Evolutionary conservation across 1,284 basidiomycete species (phyloP).

Genomic region (Malassezia caprae): DNA sequence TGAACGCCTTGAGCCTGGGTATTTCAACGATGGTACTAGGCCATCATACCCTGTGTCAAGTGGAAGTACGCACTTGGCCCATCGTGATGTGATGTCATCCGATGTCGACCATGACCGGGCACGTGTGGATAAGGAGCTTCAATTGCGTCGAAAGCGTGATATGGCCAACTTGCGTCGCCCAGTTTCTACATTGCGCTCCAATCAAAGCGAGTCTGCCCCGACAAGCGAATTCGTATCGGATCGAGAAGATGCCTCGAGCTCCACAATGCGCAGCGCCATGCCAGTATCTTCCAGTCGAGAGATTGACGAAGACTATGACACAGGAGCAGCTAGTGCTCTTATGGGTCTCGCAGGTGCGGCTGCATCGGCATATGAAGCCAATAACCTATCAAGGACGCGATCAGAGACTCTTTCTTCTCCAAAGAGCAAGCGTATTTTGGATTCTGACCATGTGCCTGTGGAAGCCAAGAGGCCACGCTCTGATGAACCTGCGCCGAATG

Average conservation of each 20-base stretch:
- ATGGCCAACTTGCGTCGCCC: neutral
- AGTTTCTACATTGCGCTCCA: neutral
- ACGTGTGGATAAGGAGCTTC: neutral
- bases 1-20: neutral
- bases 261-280: neutral
- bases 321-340: slow-evolving; percentile 43
- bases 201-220: neutral
- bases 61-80: neutral
- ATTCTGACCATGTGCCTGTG: neutral
- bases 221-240: neutral
- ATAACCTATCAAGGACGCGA: neutral
- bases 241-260: neutral
- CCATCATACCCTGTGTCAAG: neutral
- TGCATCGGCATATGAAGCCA: slow-evolving; percentile 17
- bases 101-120: neutral
- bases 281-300: slow-evolving; percentile 19
- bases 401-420: neutral
- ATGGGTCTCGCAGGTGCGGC: slow-evolving; percentile 47
- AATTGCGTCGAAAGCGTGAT: neutral
- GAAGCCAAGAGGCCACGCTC: neutral
- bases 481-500: neutral
- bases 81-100: neutral
- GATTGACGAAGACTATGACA: slow-evolving; percentile 45
- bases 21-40: neutral
- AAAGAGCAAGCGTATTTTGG: neutral